Evolutionary conservation across 257 asterid species (phyloP), one percentile per base, ranked within the genome.

Genomic region (Solanum ahanhuiri): DNA sequence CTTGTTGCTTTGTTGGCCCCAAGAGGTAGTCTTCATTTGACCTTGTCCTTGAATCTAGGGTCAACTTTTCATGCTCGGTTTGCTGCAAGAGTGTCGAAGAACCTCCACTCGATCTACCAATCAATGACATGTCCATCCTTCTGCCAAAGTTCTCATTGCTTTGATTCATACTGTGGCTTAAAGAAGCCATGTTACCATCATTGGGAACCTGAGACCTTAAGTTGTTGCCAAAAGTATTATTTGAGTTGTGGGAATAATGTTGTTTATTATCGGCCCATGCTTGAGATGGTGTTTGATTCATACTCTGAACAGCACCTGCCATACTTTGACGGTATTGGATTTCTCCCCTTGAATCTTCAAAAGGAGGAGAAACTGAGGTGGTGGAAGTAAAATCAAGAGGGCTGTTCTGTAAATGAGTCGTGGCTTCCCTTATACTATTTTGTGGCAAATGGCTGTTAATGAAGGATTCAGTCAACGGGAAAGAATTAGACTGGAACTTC

Each of bases 1-100:
- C 90, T 77, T 88, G 95, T 86, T 88, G 73, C 90, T 88, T 95
- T 31, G 95, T 77, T 58, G 95, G 93, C 91, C 89, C 95, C 88
- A 87, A 85, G 30, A 89, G 83, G 90, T 85, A 87, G 79, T 91
- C 93, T 75, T 88, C 97, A 22, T 91, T 87, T 35, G 94, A 87
- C 88, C 93, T 88, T 41, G 81, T 83, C 88, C 92, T 91, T 28
- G 91, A 66, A 45, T 89, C 93, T 5, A 79, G 70, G 6, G 39
- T 84, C 60, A 88, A 12, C 25, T 88, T 91, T 39, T 73, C 92
- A 85, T 87, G 87, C 88, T 86, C 93, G 20, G 85, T 87, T 76
- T 83, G 92, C 85, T 85, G 96, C 88, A 92, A 1, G 84, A 90
- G 91, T 30, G 87, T 86, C 35, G 92, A 83, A 83, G 88, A 90